Base-by-base conservation (phyloP, 306 rosid species). In the Medicago arabica region DNA sequence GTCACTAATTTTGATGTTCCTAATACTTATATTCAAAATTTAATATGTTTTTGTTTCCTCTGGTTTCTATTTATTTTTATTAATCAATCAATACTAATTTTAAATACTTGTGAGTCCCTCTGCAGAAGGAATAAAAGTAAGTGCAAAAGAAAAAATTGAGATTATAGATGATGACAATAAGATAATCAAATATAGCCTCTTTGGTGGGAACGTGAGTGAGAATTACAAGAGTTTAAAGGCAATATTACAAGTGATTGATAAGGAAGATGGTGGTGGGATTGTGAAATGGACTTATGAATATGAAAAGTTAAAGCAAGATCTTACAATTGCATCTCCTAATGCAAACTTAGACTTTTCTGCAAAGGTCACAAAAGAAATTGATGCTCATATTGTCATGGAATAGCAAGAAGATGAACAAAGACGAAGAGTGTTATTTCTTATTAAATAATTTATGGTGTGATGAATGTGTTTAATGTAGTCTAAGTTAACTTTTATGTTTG, bases 231-330 rank as follows among this genome's bases (percentile, higher is more conserved):
- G 57, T 59, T 49, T 74, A 0, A 80, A 43, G 49, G 47, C 0
- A 13, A 80, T 11, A 21, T 3, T 80, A 3, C 39, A 79, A 36
- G 66, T 49, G 13, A 59, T 49, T 59, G 76, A 67, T 4, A 80
- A 28, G 61, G 72, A 19, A 39, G 51, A 68, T 41, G 84, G 80
- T 10, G 49, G 49, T 43, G 76, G 57, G 8, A 5, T 81, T 81
- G 84, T 62, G 60, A 81, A 81, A 75, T 81, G 77, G 80, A 61
- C 71, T 16, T 18, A 8, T 0, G 80, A 69, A 41, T 81, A 81
- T 75, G 84, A 81, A 46, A 81, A 81, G 53, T 36, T 59, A 0
- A 62, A n/a, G 5, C 72, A 81, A 19, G 64, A 60, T 28, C 40
- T 81, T 11, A 8, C 19, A 3, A 54, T 13, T 60, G 7, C 60